Percentiles rank a stretch among this genome's conserved stretches.
phyloP scores from a whole-genome alignment of 768 basidiomycete species.

The Lentinus brumalis region DNA sequence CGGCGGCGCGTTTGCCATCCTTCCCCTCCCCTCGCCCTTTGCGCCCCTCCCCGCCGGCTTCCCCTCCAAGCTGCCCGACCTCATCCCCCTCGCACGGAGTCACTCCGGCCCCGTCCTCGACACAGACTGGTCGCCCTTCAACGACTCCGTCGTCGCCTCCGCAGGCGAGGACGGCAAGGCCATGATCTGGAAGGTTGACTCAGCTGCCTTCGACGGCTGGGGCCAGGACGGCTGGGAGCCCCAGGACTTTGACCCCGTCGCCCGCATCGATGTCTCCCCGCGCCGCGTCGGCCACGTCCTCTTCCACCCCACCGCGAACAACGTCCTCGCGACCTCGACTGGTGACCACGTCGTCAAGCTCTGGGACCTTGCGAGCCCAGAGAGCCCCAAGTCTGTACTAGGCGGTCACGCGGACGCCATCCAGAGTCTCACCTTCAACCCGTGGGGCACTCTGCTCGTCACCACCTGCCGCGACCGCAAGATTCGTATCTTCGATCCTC shows the following conservation, averaged over 20 bases:
- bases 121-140: slow-evolving; percentile 95
- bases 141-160: slow-evolving; percentile 88
- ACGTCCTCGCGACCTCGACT: slow-evolving; percentile 79
- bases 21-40: slow-evolving; percentile 82
- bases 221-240: slow-evolving; percentile 81
- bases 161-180: slow-evolving; percentile 94
- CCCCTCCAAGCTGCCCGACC: slow-evolving; percentile 85
- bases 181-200: slow-evolving; percentile 86
- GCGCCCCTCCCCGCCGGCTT: slow-evolving; percentile 50
- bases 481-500: slow-evolving; percentile 88
- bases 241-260: slow-evolving; percentile 82
- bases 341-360: slow-evolving; percentile 89
- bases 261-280: slow-evolving; percentile 73
- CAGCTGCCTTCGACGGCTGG: slow-evolving; percentile 78
- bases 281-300: slow-evolving; percentile 93
- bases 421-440: slow-evolving; percentile 82
- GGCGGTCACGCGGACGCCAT: slow-evolving; percentile 85
- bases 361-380: slow-evolving; percentile 85
- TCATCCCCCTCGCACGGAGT: slow-evolving; percentile 87
- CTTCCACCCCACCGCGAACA: slow-evolving; percentile 89
- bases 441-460: slow-evolving; percentile 76
- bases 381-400: slow-evolving; percentile 61
- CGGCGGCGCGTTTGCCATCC: slow-evolving; percentile 92
- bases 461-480: slow-evolving; percentile 95
- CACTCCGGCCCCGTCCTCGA: slow-evolving; percentile 87